These are phyloP conservation scores for Isoetes engelmannii DNA, from an alignment of 83 land plant species.

Conservation along the genomic window DNA sequence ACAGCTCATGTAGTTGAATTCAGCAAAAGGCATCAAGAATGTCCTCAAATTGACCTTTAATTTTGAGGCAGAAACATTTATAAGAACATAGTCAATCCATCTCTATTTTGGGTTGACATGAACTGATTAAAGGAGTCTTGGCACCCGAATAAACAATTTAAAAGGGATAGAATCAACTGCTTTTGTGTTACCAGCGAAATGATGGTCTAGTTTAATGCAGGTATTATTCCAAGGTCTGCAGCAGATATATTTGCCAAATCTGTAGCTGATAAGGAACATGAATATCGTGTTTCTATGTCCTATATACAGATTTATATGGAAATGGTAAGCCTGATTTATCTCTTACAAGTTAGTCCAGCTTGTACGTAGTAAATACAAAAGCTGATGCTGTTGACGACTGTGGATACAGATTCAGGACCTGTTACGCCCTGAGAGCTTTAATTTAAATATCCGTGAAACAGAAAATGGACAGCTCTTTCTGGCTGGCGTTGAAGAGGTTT, in stretches of 20 bases:
- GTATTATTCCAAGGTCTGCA: conserved; percentile 40
- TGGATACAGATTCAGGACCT: conserved; percentile 31
- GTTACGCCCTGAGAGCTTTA: conserved; percentile 33
- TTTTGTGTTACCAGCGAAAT: too few relatives aligned
- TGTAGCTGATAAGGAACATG: conserved; percentile 25
- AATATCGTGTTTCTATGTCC: conserved; percentile 38
- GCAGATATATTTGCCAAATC: conserved; percentile 34
- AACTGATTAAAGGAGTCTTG: too few relatives aligned
- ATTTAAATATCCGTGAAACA: conserved; percentile 33
- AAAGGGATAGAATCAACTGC: too few relatives aligned
- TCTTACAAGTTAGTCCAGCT: too few relatives aligned
- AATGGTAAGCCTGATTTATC: conserved; percentile 10
- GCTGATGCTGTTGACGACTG: background rate
- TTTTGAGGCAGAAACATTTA: too few relatives aligned
- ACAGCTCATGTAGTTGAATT: too few relatives aligned
- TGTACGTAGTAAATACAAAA: too few relatives aligned
- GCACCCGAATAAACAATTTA: too few relatives aligned
- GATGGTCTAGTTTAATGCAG: conserved; percentile 7
- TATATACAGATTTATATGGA: conserved; percentile 43
- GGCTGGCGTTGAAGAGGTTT: conserved; percentile 38
- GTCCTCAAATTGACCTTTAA: too few relatives aligned
- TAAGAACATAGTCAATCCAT: too few relatives aligned
- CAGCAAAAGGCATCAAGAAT: too few relatives aligned
- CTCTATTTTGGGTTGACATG: too few relatives aligned
- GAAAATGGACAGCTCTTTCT: conserved; percentile 30